Conservation (phyloP, 805 yeast species). For the Suhomyces sp. region DNA sequence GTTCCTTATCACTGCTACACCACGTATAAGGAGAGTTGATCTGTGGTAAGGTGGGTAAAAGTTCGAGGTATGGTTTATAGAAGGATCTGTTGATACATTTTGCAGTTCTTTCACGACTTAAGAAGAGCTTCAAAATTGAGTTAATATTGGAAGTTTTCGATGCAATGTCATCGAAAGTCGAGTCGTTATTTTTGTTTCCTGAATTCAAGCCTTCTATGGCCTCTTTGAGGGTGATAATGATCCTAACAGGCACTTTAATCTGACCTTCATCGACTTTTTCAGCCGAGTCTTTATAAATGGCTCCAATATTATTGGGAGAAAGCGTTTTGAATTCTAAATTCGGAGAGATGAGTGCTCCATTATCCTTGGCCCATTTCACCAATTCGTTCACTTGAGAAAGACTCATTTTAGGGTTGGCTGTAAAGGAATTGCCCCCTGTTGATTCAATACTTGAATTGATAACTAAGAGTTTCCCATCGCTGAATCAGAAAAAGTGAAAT, state of each 20-base stretch:
- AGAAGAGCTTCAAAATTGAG: slow-evolving; percentile 33
- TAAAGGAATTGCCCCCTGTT: too few relatives aligned
- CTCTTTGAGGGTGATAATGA: slow-evolving; percentile 8
- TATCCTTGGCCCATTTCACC: slow-evolving; percentile 29
- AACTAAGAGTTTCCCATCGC: too few relatives aligned
- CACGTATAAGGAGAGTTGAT: slow-evolving; percentile 69
- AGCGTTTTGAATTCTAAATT: slow-evolving; percentile 23
- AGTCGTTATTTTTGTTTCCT: neutral
- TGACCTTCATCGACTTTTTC: slow-evolving; percentile 6
- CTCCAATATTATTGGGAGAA: slow-evolving; percentile 26
- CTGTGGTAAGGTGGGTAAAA: slow-evolving; percentile 37
- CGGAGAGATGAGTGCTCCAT: slow-evolving; percentile 30
- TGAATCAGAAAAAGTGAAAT: too few relatives aligned
- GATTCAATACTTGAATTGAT: too few relatives aligned
- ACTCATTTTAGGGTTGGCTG: too few relatives aligned
- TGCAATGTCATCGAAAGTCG: slow-evolving; percentile 11
- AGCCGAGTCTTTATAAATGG: slow-evolving; percentile 10
- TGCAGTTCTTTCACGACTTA: slow-evolving; percentile 29
- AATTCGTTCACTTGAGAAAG: too few relatives aligned
- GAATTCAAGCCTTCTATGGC: slow-evolving; percentile 7
- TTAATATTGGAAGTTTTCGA: slow-evolving; percentile 26
- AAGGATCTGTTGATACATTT: slow-evolving; percentile 16
- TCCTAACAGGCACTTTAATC: slow-evolving; percentile 9
- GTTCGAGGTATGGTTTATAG: slow-evolving; percentile 28
- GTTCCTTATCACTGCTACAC: slow-evolving; percentile 49